A percentile compares a stretch with the other conserved stretches of the same genome.
Conservation (phyloP, 441 rosid species). For the Gossypium gossypioides region DNA sequence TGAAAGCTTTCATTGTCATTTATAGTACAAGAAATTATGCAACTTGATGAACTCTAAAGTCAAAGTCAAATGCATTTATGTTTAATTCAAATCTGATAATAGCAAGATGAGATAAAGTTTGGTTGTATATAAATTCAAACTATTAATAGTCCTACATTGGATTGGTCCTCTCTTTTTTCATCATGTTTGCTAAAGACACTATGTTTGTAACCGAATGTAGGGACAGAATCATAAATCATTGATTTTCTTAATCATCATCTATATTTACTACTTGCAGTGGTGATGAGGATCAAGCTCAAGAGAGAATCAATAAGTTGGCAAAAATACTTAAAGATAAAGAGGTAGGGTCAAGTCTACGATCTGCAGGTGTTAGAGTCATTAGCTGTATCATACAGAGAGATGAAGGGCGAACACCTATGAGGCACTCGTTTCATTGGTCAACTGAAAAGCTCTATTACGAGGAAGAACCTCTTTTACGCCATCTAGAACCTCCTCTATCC, state of each 20-base stretch:
- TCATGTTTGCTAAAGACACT: background rate
- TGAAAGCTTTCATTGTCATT: background rate
- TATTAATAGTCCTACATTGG: background rate
- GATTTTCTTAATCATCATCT: constrained; percentile 5
- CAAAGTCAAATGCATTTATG: background rate
- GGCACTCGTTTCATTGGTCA: constrained; percentile 97
- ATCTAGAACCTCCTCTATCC: constrained; percentile 95
- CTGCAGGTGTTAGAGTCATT: constrained; percentile 85
- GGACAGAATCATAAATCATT: background rate
- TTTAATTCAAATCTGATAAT: background rate
- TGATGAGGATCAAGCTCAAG: constrained; percentile 99
- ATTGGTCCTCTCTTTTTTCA: background rate
- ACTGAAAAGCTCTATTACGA: constrained; percentile 59
- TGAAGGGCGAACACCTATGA: constrained; percentile 96
- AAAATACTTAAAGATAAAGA: constrained; percentile 87
- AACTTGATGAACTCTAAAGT: background rate
- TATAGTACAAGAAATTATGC: background rate
- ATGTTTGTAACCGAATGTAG: background rate
- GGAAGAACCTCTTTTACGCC: constrained; percentile 93
- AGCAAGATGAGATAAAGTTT: background rate
- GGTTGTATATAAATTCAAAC: constrained; percentile 1
- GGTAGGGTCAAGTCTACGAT: constrained; percentile 58
- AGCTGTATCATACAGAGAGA: constrained; percentile 98
- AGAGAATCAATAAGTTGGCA: constrained; percentile 81
- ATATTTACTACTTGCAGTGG: constrained; percentile 52